Conservation (phyloP, 805 yeast genomes). For the Metschnikowia gruessii region DNA sequence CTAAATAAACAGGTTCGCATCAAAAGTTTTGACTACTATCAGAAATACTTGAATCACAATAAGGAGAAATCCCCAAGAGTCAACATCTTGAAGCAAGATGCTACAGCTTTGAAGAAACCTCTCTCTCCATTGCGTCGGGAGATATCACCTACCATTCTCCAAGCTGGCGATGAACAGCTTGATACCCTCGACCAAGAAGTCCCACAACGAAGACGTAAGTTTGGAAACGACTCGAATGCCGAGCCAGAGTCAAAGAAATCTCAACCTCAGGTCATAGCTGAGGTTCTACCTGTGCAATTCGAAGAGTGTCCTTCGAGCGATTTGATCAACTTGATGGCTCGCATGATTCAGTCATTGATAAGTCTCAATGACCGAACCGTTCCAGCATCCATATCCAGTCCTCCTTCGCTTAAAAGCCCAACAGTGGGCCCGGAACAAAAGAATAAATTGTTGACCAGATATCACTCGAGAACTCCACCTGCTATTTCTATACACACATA, state of each 20-base stretch:
- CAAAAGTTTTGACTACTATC: slow-evolving; percentile 17
- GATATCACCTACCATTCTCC: background rate
- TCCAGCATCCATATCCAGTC: slow-evolving; percentile 32
- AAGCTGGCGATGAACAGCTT: background rate
- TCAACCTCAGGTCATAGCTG: slow-evolving; percentile 16
- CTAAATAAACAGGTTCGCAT: slow-evolving; percentile 13
- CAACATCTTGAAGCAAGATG: background rate
- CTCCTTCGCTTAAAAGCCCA: slow-evolving; percentile 19
- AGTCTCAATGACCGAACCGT: slow-evolving; percentile 64
- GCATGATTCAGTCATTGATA: slow-evolving; percentile 79
- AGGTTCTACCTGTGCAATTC: slow-evolving; percentile 49
- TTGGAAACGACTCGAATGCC: slow-evolving; percentile 2
- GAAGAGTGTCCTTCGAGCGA: slow-evolving; percentile 68
- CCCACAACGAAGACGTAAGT: slow-evolving; percentile 12
- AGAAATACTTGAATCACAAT: slow-evolving; percentile 14
- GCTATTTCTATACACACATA: slow-evolving; percentile 78
- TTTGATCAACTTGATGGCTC: slow-evolving; percentile 64
- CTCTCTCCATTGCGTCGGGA: slow-evolving; percentile 9
- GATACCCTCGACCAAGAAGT: slow-evolving; percentile 1
- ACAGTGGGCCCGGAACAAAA: slow-evolving; percentile 23
- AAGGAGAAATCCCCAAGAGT: background rate
- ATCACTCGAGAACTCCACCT: slow-evolving; percentile 93
- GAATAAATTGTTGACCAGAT: slow-evolving; percentile 60
- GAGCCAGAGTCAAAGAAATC: slow-evolving; percentile 13
- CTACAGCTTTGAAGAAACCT: background rate